Evolutionary conservation across 1,139 yeast genomes (phyloP), one percentile per base, ranked within the genome.

Genomic region (Hansenula lynferdii): DNA sequence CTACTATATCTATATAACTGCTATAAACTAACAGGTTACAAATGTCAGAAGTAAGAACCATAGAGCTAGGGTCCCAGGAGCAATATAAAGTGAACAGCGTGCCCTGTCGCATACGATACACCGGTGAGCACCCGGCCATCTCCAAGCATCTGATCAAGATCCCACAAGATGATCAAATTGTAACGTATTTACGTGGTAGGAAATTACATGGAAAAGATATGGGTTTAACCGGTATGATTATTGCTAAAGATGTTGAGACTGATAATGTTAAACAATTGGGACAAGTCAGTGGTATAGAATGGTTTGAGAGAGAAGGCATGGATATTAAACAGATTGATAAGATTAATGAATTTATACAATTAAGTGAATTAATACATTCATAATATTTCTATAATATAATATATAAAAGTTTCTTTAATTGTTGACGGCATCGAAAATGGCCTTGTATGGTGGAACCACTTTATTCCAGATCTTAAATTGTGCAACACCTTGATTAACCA

Each of bases 401-500:
- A n/a, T n/a, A n/a, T n/a, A n/a, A n/a, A n/a, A n/a, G n/a, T n/a
- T n/a, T 12, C 8, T 28, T 26, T 38, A 45, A 38, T 43, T 45
- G 22, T 45, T 61, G 36, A 82, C 90, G 20, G 86, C 87, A 25
- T 72, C 68, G 50, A 72, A 77, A 36, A 82, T 70, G 14, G 70
- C 72, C 27, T 66, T 61, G 60, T 77, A 80, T 20, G 87, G 86
- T 6, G 89, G 81, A 28, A 54, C 65, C 42, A 72, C 62, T 0
- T 90, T 89, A 16, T 92, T 85, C 80, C 94, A 90, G 42, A 78
- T 62, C 47, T 73, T 67, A 58, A 90, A 89, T 63, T 92, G 97
- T 44, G 77, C 86, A 36, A 85, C 80, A 39, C 97, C 98, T 63
- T 92, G 97, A 62, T 85, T 80, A 18, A 89, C 87, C 49, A 92